phyloP scores from a whole-genome alignment of 495 filamentous ascomycete genomes.

The Trichoderma parareesei region DNA sequence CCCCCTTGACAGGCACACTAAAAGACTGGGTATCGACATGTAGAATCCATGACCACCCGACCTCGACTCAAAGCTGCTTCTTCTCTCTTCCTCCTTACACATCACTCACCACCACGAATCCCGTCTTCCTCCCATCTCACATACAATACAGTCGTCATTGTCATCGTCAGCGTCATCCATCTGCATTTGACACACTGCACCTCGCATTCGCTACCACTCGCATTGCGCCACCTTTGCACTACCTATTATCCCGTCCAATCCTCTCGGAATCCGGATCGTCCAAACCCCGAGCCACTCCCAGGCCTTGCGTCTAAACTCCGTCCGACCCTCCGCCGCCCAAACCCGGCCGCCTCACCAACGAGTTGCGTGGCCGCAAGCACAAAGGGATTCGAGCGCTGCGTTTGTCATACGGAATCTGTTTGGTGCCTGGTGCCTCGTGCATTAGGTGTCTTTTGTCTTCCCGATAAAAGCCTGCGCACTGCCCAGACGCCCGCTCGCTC shows the following conservation, averaged over 20 bases:
- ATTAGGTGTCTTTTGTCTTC: neutral
- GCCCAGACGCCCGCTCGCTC: neutral
- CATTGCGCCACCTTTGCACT: neutral
- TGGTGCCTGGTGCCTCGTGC: slow-evolving; percentile 1
- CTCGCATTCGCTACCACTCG: neutral
- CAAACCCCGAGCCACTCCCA: neutral
- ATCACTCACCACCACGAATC: too few species aligned
- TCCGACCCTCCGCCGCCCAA: slow-evolving; percentile 7
- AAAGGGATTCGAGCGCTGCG: neutral
- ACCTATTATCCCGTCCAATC: neutral
- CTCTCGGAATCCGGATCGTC: slow-evolving; percentile 3
- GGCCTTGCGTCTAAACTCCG: neutral
- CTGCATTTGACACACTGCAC: neutral
- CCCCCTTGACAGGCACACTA: neutral
- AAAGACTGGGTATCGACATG: neutral
- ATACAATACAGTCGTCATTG: too few species aligned
- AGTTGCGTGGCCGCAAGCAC: neutral
- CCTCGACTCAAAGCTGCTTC: too few species aligned
- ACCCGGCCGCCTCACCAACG: neutral
- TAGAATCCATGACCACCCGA: neutral
- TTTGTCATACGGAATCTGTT: neutral
- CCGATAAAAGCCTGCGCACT: neutral
- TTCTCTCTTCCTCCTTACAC: too few species aligned
- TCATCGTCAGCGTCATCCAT: too few species aligned
- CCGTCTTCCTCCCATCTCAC: too few species aligned